Evolutionary conservation across 352 stramenopile species (phyloP), one percentile per base, ranked within the genome.

Genomic region (Phytophthora macrochlamydospora): DNA sequence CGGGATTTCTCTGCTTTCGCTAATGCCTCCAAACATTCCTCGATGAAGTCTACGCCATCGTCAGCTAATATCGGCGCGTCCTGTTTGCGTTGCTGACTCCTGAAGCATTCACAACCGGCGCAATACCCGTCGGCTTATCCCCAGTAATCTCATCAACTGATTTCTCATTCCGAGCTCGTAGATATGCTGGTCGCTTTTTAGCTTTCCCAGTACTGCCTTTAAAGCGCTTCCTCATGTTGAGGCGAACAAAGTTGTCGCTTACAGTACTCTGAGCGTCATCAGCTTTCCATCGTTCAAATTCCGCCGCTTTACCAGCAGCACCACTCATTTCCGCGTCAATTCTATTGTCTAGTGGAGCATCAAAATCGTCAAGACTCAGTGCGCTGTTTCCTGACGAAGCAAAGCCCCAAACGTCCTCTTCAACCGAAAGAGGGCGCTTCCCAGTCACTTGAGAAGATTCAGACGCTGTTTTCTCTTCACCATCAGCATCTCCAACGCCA

Each of bases 161-260:
- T 33, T 75, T 69, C 29, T 69, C 65, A 59, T 54, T 53, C 12
- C 70, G 71, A 9, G 76, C 55, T 28, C 83, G 80, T 24, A 95
- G 57, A 65, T 95, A 95, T 28, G 71, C 75, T 0, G 87, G 87
- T 11, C 65, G 80, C 53, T 92, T 92, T 57, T 87, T 88, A 0
- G 84, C 76, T 45, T 80, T 83, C 12, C 84, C 85, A 28, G 79
- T 81, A 55, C 85, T 90, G 7, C 84, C 84, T 50, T 85, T 89
- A 51, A 92, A 76, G 11, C 83, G 71, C 63, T 91, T 91, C 14
- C 85, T 81, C 87, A 93, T 92, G 54, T 91, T 87, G 4, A 93
- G 76, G 35, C 78, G 78, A 28, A 95, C 83, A 63, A 92, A 95
- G 59, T 95, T 95, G 67, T 89, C 76, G 60, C 83, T 89, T 9